Evolutionary conservation across 805 yeast species (phyloP).

Genomic region (Myxozyma melibiosi): DNA sequence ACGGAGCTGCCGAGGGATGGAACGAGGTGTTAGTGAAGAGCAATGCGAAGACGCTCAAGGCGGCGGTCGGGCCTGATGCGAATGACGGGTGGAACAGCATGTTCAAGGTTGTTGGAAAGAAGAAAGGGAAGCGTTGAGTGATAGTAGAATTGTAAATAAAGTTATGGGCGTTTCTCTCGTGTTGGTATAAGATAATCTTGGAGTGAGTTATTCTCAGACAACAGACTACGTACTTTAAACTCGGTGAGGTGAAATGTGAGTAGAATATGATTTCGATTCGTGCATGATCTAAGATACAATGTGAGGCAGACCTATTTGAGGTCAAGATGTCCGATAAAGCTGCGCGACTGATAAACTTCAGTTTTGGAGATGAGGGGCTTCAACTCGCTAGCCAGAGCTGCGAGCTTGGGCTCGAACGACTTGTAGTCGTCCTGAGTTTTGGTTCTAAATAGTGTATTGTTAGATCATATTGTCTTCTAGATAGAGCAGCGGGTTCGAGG

Average conservation of each 20-base stretch:
- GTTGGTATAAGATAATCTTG: not conserved
- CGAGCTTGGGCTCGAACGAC: not conserved
- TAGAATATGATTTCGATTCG: too few species aligned
- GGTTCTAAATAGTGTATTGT: too few species aligned
- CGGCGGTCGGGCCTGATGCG: constrained; percentile 4
- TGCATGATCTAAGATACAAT: too few species aligned
- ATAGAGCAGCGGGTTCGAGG: not conserved
- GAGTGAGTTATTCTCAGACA: too few species aligned
- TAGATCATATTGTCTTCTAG: too few species aligned
- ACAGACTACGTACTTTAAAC: too few species aligned
- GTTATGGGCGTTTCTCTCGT: not conserved
- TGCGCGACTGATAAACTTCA: not conserved
- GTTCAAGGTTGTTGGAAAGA: constrained; percentile 69
- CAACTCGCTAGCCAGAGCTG: not conserved
- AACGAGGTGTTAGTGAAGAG: constrained; percentile 28
- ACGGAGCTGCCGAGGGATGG: constrained; percentile 30
- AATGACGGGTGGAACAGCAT: constrained; percentile 46
- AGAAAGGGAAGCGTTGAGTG: constrained; percentile 40
- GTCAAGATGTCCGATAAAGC: not conserved
- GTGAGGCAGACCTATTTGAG: not conserved
- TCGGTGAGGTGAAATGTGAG: too few species aligned
- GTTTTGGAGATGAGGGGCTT: not conserved
- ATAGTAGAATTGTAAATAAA: not conserved
- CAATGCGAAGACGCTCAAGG: constrained; percentile 26
- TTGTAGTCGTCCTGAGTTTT: too few species aligned